phyloP scores from a whole-genome alignment of 2,329 filamentous ascomycete species.

The Rhynchosporium agropyri region DNA sequence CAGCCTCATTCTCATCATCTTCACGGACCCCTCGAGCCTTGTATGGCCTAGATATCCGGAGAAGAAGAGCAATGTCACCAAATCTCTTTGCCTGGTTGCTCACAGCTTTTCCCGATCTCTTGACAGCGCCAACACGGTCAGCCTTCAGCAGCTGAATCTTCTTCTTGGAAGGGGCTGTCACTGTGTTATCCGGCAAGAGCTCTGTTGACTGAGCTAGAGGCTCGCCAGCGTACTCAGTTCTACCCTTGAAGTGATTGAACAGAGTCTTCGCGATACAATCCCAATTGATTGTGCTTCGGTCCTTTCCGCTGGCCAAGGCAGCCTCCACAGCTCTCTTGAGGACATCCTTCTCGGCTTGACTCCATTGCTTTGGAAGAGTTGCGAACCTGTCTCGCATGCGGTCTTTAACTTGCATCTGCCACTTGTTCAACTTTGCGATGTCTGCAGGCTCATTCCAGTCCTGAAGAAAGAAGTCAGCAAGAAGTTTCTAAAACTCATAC shows the following conservation, averaged over 20 bases:
- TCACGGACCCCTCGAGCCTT: background rate
- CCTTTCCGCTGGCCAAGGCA: background rate
- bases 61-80: conserved; percentile 14
- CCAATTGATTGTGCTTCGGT: conserved; percentile 15
- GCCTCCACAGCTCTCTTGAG: conserved; percentile 4
- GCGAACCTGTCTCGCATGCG: conserved; percentile 1
- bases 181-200: background rate
- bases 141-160: conserved; percentile 3
- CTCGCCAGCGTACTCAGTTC: background rate
- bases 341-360: conserved; percentile 18
- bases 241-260: background rate
- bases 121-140: conserved; percentile 1
- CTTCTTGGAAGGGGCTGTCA: background rate
- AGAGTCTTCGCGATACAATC: conserved; percentile 6
- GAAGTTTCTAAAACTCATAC: too few relatives aligned
- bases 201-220: conserved; percentile 7
- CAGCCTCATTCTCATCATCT: background rate
- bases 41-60: background rate
- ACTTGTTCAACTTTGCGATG: conserved; percentile 19
- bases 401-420: conserved; percentile 13
- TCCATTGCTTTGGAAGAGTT: conserved; percentile 2
- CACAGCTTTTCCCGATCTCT: conserved; percentile 1
- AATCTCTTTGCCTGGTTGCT: conserved; percentile 13
- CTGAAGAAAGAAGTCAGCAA: background rate
- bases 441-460: conserved; percentile 19